phyloP scores from a whole-genome alignment of 176 grass and related monocot species.

The Cenchrus fungigraminus region DNA sequence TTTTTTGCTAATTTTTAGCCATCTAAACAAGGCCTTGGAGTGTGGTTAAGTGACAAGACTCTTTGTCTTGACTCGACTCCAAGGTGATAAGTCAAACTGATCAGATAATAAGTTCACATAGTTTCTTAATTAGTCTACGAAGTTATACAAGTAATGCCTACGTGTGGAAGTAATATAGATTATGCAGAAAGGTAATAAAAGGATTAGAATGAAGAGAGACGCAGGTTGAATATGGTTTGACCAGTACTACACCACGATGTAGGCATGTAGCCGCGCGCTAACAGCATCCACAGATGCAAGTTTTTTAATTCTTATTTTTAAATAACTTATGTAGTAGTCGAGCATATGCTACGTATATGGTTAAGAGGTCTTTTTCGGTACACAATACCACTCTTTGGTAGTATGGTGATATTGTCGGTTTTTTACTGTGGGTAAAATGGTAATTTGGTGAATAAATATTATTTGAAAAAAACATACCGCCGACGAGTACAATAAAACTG shows the following conservation, averaged over 20 bases:
- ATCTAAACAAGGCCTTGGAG: background rate
- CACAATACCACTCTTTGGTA: too few relatives aligned
- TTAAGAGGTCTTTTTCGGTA: too few relatives aligned
- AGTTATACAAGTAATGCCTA: conserved; percentile 1
- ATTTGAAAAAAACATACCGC: too few relatives aligned
- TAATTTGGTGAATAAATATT: too few relatives aligned
- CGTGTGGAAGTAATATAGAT: conserved; percentile 21
- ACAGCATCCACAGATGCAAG: background rate
- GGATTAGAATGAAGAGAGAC: conserved; percentile 12
- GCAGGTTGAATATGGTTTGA: conserved; percentile 49
- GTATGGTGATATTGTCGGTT: too few relatives aligned
- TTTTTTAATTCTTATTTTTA: too few relatives aligned
- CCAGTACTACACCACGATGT: background rate
- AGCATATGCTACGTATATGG: too few relatives aligned
- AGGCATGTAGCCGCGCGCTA: too few relatives aligned
- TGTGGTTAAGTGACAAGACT: conserved; percentile 45
- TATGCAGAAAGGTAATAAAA: conserved; percentile 21
- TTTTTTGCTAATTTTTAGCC: too few relatives aligned
- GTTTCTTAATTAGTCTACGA: conserved; percentile 38
- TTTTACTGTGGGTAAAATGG: too few relatives aligned
- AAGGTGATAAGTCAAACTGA: conserved; percentile 52
- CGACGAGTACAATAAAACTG: too few relatives aligned
- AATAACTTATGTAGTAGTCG: too few relatives aligned
- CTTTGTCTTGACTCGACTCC: conserved; percentile 49
- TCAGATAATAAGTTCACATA: conserved; percentile 32